Base-by-base conservation (phyloP, 371 early-diverging fungal species). In the Sporodiniella umbellata region DNA sequence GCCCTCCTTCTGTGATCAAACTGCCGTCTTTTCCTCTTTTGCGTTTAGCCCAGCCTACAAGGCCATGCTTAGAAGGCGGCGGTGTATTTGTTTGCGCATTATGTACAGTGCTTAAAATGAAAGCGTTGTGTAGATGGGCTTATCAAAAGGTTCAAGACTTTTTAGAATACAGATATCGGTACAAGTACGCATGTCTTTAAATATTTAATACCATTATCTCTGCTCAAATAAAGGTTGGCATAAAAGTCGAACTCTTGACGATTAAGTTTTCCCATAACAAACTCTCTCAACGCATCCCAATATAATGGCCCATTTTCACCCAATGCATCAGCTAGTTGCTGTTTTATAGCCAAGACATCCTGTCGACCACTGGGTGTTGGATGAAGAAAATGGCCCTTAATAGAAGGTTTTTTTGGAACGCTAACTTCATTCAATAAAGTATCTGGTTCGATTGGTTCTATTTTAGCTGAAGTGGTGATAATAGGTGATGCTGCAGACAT, bases 231-330 rank as follows among this genome's bases (percentile, higher is more conserved):
- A 24, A 86, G 62, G 60, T 83, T 81, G 26, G 85, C 86, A 60
- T 85, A 87, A 70, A 84, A 86, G 64, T 91, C 88, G 50, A 91
- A 89, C 50, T 88, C 88, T 56, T 84, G 84, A 23, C 86, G 75
- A 52, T 86, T 87, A 21, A 87, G 76, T 54, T 81, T 87, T 60
- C 89, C 88, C 42, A 78, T 80, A 25, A 91, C 83, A 67, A 91
- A 91, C 31, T 87, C 85, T 31, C 82, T 79, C 42, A 91, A 68
- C 5, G 86, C 81, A 45, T 83, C 71, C 91, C 91, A 91, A 55
- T 91, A 91, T 2, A 79, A 64, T 5, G 86, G 84, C 7, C 87
- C 91, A 54, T 86, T 84, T 45, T 87, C 88, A 37, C 91, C 90
- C 1, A 91, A 73, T 1, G 86, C 84, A 48, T 88, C 87, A 11